Evolutionary conservation across 495 filamentous ascomycete species (phyloP).

Genomic region (Venustampulla echinocandica): DNA sequence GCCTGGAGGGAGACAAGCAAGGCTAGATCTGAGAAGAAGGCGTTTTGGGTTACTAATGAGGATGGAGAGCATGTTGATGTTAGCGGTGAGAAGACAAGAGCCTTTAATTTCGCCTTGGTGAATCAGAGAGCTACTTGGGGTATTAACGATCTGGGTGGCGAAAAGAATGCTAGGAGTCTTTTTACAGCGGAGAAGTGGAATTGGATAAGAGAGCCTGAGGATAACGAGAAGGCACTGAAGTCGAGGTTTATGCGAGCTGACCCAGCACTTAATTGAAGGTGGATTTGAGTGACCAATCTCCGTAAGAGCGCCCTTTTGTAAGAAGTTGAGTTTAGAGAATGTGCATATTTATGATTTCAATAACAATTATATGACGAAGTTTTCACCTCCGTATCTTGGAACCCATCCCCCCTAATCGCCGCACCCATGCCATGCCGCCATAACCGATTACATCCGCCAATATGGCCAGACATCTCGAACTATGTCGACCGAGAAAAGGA

Average conservation of each 20-base stretch:
- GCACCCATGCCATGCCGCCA: no score
- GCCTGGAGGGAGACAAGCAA: constrained; percentile 11
- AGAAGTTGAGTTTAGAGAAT: no score
- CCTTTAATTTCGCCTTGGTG: constrained; percentile 34
- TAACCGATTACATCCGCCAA: no score
- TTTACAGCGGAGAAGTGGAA: constrained; percentile 52
- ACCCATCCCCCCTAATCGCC: no score
- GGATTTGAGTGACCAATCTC: no score
- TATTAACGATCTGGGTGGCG: constrained; percentile 13
- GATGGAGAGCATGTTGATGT: constrained; percentile 11
- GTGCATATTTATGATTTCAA: no score
- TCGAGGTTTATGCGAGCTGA: background rate
- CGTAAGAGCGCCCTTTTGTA: no score
- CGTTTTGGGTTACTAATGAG: constrained; percentile 15
- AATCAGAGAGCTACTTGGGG: constrained; percentile 19
- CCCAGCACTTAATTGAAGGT: no score
- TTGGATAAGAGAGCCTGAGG: constrained; percentile 43
- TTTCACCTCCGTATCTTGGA: no score
- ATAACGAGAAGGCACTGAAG: constrained; percentile 1
- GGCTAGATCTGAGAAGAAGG: background rate
- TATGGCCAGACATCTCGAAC: no score
- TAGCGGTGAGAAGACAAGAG: constrained; percentile 9
- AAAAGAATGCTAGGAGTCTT: constrained; percentile 36
- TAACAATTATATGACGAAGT: no score
- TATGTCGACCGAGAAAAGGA: no score